Conservation (phyloP, 257 asterid genomes). For the Nicotiana attenuata region DNA sequence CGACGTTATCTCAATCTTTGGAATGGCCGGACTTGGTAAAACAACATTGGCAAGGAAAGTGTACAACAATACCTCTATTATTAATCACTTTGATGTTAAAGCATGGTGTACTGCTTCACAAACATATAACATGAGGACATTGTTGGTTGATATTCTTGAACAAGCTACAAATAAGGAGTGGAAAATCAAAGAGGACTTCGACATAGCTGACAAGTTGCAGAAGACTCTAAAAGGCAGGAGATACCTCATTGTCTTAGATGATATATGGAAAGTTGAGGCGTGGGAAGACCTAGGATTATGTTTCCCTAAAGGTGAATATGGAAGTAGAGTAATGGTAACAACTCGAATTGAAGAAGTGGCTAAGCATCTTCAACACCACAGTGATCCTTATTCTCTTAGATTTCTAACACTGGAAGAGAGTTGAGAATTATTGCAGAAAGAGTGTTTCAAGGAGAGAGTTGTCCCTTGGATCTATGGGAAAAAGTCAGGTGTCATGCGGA, state of each 20-base stretch:
- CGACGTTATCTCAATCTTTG: not conserved
- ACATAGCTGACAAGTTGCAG: not conserved
- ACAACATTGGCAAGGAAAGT: constrained; percentile 1
- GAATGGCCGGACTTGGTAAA: not conserved
- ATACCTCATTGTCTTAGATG: not conserved
- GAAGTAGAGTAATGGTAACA: constrained; percentile 3
- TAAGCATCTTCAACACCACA: not conserved
- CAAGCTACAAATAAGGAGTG: not conserved
- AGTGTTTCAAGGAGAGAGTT: not conserved
- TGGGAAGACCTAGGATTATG: not conserved
- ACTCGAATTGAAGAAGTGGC: not conserved
- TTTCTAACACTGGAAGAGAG: not conserved
- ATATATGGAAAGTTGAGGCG: not conserved
- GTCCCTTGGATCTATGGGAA: not conserved
- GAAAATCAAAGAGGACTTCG: not conserved
- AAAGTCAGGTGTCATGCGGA: no score
- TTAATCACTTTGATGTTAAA: not conserved
- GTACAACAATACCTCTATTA: not conserved
- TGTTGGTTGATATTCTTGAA: not conserved
- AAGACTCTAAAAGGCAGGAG: not conserved
- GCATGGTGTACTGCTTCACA: constrained; percentile 2
- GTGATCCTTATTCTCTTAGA: not conserved
- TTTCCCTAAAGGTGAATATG: not conserved
- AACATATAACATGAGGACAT: not conserved
- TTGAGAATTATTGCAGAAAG: not conserved